phyloP scores from a whole-genome alignment of 208 protist species.

The Wallacemonas sp. region DNA sequence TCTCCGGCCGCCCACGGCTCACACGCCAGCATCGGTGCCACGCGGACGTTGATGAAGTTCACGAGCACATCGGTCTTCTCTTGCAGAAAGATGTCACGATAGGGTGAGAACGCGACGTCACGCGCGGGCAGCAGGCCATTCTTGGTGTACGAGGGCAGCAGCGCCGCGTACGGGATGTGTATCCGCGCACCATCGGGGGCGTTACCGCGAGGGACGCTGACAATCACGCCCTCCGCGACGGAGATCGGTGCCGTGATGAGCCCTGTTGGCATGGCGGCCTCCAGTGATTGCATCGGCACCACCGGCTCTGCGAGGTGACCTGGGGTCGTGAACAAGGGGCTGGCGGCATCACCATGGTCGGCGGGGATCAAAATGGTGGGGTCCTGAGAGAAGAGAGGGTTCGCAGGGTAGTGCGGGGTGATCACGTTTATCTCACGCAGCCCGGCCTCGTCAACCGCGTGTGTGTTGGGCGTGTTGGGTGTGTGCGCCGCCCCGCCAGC shows the following conservation, averaged over 20 bases:
- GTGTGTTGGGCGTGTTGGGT: background rate
- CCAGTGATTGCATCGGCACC: conserved; percentile 27
- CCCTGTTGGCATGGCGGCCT: conserved; percentile 11
- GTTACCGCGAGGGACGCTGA: conserved; percentile 13
- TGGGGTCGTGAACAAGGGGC: conserved; percentile 10
- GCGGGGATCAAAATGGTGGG: conserved; percentile 20
- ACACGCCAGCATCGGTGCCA: conserved; percentile 81
- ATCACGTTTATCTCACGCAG: conserved; percentile 42
- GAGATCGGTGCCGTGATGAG: conserved; percentile 17
- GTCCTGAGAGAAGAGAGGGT: conserved; percentile 52
- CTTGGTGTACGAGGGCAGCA: background rate
- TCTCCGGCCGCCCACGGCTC: conserved; percentile 50
- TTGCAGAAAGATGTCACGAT: conserved; percentile 70
- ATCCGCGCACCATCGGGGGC: conserved; percentile 9
- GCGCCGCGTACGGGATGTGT: background rate
- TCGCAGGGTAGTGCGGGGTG: conserved; percentile 49
- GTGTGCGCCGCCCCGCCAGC: background rate
- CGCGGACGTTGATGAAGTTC: conserved; percentile 55
- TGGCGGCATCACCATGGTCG: background rate
- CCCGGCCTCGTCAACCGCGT: background rate
- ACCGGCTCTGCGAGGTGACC: conserved; percentile 29
- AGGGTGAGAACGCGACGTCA: conserved; percentile 43
- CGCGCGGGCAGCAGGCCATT: conserved; percentile 3
- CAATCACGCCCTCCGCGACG: conserved; percentile 28
- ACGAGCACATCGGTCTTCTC: conserved; percentile 74